Evolutionary conservation across 2,329 filamentous ascomycete species (phyloP).

Genomic region (Claviceps purpurea): DNA sequence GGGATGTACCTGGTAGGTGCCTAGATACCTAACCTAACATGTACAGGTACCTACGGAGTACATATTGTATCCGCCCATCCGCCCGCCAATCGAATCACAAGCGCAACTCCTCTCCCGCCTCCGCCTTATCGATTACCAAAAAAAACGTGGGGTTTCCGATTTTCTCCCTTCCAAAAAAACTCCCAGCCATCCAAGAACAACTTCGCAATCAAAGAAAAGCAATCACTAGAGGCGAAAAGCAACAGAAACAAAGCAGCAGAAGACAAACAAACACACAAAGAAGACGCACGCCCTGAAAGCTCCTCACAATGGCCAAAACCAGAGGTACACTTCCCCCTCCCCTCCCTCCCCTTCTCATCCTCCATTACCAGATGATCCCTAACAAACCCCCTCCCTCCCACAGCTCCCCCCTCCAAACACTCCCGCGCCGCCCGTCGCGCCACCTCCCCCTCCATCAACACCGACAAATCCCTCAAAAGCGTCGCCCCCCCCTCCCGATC

Average conservation of each 20-base stretch:
- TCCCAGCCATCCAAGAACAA: no score
- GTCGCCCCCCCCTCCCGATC: constrained; percentile 27
- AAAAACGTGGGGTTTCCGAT: not conserved
- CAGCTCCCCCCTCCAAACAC: constrained; percentile 47
- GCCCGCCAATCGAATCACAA: no score
- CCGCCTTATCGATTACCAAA: not conserved
- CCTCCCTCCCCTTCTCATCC: not conserved
- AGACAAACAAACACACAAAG: not conserved
- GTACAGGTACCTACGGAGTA: no score
- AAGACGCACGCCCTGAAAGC: not conserved
- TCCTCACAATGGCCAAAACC: constrained; percentile 8
- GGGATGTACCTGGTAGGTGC: no score
- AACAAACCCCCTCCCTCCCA: no score
- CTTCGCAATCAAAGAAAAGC: not conserved
- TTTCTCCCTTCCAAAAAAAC: no score
- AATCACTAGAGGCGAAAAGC: not conserved
- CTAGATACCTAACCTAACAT: no score
- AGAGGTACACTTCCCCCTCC: constrained; percentile 1
- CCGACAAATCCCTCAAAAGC: constrained; percentile 57
- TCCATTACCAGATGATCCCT: not conserved
- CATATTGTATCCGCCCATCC: not conserved
- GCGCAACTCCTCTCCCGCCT: not conserved
- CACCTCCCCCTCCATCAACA: constrained; percentile 54
- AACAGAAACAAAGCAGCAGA: not conserved
- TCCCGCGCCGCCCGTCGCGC: constrained; percentile 65